Evolutionary conservation across 805 yeast species (phyloP).

Genomic region (Candida tallmaniae): DNA sequence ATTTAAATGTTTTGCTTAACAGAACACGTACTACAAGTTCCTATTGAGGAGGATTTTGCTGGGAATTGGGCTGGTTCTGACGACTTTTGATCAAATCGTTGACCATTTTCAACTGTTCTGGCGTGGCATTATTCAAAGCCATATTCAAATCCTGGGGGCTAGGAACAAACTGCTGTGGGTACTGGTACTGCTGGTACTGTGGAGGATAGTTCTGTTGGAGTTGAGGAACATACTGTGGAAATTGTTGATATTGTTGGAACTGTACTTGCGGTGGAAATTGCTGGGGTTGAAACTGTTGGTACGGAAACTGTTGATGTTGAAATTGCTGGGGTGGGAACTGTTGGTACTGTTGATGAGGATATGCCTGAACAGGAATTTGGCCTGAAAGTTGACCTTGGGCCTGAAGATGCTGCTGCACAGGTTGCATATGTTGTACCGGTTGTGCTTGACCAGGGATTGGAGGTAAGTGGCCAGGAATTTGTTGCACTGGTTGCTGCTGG

Average conservation of each 20-base stretch:
- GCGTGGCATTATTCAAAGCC: slow-evolving; percentile 13
- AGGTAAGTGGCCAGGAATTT: too few species aligned
- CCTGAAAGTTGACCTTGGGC: not conserved
- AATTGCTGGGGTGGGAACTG: not conserved
- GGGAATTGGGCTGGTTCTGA: not conserved
- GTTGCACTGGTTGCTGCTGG: too few species aligned
- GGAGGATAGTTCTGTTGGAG: slow-evolving; percentile 2
- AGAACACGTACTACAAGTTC: too few species aligned
- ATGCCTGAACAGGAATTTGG: not conserved
- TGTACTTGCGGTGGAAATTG: slow-evolving; percentile 7
- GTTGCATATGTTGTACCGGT: too few species aligned
- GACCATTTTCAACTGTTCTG: slow-evolving; percentile 23
- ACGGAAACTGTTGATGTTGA: slow-evolving; percentile 1
- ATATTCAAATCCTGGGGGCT: slow-evolving; percentile 3
- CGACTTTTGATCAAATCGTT: slow-evolving; percentile 21
- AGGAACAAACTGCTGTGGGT: slow-evolving; percentile 10
- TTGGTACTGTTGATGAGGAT: slow-evolving; percentile 8
- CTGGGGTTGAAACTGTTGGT: slow-evolving; percentile 6
- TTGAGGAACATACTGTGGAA: slow-evolving; percentile 6
- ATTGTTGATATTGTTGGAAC: slow-evolving; percentile 1
- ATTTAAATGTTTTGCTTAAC: too few species aligned
- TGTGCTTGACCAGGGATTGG: slow-evolving; percentile 1
- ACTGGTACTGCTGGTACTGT: not conserved
- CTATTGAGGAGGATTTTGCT: too few species aligned
- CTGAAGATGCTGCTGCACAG: not conserved